Conservation (phyloP, 768 basidiomycete genomes). For the Scleroderma citrinum region DNA sequence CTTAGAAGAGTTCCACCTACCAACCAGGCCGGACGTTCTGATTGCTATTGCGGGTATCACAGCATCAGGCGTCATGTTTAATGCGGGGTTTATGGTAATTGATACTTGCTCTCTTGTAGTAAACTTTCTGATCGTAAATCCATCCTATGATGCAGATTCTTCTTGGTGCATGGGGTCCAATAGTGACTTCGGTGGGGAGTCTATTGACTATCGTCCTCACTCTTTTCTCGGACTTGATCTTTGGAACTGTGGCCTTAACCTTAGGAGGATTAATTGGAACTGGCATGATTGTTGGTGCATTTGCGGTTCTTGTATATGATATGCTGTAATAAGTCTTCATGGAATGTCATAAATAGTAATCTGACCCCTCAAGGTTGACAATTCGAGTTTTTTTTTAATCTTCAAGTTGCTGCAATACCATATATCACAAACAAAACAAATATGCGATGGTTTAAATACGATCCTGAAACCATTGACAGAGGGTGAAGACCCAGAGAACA, state of each 20-base stretch:
- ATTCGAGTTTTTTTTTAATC: background rate
- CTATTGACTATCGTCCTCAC: conserved; percentile 94
- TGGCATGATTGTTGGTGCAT: conserved; percentile 74
- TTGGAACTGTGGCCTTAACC: conserved; percentile 62
- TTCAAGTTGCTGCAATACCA: conserved; percentile 27
- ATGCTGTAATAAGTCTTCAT: conserved; percentile 37
- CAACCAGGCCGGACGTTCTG: conserved; percentile 41
- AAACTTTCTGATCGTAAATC: background rate
- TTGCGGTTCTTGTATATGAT: conserved; percentile 72
- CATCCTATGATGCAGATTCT: conserved; percentile 48
- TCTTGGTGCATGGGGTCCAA: conserved; percentile 82
- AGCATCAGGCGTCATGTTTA: conserved; percentile 68
- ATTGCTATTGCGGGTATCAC: conserved; percentile 64
- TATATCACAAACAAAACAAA: conserved; percentile 37
- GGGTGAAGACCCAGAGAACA: conserved; percentile 12
- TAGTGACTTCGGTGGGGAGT: conserved; percentile 83
- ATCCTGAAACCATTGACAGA: conserved; percentile 17
- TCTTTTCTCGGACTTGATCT: conserved; percentile 69
- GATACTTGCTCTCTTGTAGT: background rate
- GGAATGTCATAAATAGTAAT: background rate
- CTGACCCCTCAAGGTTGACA: background rate
- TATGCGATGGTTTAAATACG: conserved; percentile 32
- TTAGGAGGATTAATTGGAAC: conserved; percentile 72
- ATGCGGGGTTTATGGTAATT: conserved; percentile 77
- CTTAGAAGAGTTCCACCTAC: conserved; percentile 62